Conservation (phyloP, 2,329 filamentous ascomycete genomes). For the Aspergillus sp. region DNA sequence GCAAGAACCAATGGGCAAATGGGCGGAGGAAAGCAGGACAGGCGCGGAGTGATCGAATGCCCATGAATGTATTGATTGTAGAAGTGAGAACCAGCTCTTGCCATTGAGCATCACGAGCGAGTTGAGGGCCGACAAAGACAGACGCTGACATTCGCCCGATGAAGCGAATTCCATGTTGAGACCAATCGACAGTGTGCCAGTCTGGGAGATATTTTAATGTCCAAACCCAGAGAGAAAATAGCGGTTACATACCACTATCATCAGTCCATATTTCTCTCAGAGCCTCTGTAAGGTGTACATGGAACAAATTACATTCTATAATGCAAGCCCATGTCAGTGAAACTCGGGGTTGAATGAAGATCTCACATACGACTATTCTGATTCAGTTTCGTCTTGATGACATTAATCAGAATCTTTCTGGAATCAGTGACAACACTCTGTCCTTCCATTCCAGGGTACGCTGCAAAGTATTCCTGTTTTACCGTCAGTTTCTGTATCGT, state of each 20-base stretch:
- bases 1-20: conserved; percentile 37
- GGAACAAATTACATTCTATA: background rate
- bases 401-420: background rate
- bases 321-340: background rate
- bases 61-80: conserved; percentile 6
- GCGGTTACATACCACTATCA: background rate
- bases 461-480: conserved; percentile 3
- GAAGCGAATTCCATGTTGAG: conserved; percentile 5
- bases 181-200: conserved; percentile 4
- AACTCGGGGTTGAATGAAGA: background rate
- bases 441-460: conserved; percentile 2
- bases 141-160: conserved; percentile 7
- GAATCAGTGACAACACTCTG: background rate
- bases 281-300: conserved; percentile 1
- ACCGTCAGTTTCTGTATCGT: background rate
- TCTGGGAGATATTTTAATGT: conserved; percentile 1
- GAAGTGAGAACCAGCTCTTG: conserved; percentile 8
- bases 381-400: conserved; percentile 1
- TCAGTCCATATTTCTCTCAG: conserved; percentile 5
- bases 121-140: conserved; percentile 11
- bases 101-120: conserved; percentile 10
- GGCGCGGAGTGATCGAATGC: conserved; percentile 30
- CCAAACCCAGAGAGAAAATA: background rate
- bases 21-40: conserved; percentile 34
- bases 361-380: conserved; percentile 3